Percentiles rank a stretch among this genome's conserved stretches.
Conservation (phyloP, 495 filamentous ascomycete genomes). For the Daldinia loculata region DNA sequence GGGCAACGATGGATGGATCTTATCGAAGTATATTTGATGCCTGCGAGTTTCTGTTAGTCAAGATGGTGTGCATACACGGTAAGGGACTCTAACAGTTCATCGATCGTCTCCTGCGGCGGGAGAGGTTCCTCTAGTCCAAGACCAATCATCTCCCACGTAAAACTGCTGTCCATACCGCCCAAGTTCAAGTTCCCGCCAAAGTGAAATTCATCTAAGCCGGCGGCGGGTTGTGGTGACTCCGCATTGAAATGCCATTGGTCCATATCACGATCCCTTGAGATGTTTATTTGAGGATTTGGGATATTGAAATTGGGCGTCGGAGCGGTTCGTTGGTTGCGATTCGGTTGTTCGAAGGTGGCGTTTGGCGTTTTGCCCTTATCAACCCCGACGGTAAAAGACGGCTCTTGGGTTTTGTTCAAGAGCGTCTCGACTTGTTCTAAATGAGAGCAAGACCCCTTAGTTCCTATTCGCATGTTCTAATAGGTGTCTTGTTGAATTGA, state of each 20-base stretch:
- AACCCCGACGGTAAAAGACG: slow-evolving; percentile 45
- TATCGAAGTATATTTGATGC: slow-evolving; percentile 88
- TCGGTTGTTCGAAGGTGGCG: slow-evolving; percentile 45
- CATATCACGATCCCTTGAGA: slow-evolving; percentile 54
- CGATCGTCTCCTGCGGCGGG: slow-evolving; percentile 84
- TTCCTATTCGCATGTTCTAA: slow-evolving; percentile 8
- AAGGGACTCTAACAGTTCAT: slow-evolving; percentile 75
- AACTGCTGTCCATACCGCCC: slow-evolving; percentile 58
- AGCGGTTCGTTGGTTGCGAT: slow-evolving; percentile 46
- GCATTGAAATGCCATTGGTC: slow-evolving; percentile 63
- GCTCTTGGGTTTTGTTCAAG: slow-evolving; percentile 74
- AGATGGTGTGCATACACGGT: not conserved
- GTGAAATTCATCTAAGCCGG: slow-evolving; percentile 57
- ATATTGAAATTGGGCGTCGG: slow-evolving; percentile 56
- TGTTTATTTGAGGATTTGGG: slow-evolving; percentile 54
- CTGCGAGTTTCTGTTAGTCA: slow-evolving; percentile 54
- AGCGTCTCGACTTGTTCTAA: slow-evolving; percentile 94
- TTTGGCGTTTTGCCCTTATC: slow-evolving; percentile 47
- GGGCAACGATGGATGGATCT: slow-evolving; percentile 83
- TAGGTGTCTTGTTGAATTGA: slow-evolving; percentile 4
- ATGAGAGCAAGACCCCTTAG: slow-evolving; percentile 34
- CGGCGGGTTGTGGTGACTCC: slow-evolving; percentile 57
- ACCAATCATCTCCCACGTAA: slow-evolving; percentile 92
- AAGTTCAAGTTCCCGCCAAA: slow-evolving; percentile 59
- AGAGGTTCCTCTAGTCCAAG: slow-evolving; percentile 92